Percentiles rank a stretch among this genome's conserved stretches.
phyloP scores from a whole-genome alignment of 345 rosid species.

The Salix exigua region DNA sequence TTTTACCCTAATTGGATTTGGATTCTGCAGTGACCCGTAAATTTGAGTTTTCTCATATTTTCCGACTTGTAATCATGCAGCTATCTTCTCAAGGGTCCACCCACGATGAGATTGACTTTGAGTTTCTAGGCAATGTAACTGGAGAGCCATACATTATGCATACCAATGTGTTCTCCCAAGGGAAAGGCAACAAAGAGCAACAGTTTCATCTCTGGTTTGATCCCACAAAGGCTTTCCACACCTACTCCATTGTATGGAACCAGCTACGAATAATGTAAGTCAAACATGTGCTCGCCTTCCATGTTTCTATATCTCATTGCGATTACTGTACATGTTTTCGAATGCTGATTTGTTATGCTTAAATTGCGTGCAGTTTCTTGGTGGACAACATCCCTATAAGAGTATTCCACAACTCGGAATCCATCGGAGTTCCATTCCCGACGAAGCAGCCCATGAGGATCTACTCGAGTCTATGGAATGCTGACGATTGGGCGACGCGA shows the following conservation, averaged over 20 bases:
- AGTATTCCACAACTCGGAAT: slow-evolving; percentile 12
- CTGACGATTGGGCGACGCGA: slow-evolving; percentile 12
- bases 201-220: slow-evolving; percentile 17
- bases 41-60: not conserved
- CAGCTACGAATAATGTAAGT: slow-evolving; percentile 4
- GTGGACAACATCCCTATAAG: slow-evolving; percentile 14
- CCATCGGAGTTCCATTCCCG: slow-evolving; percentile 1
- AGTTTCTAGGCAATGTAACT: not conserved
- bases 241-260: slow-evolving; percentile 12
- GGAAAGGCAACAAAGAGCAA: slow-evolving; percentile 5
- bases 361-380: not conserved
- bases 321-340: not conserved
- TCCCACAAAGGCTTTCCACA: slow-evolving; percentile 12
- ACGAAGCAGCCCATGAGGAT: slow-evolving; percentile 14
- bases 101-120: slow-evolving; percentile 16
- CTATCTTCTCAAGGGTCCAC: slow-evolving; percentile 7
- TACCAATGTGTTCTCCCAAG: slow-evolving; percentile 8
- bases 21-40: not conserved
- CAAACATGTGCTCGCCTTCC: not conserved
- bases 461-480: slow-evolving; percentile 10
- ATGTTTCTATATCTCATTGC: not conserved
- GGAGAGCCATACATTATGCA: slow-evolving; percentile 13
- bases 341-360: not conserved
- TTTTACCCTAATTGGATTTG: not conserved
- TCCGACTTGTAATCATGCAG: not conserved